Base-by-base conservation (phyloP, 202 grass and related monocot species). In the Tripidium arundinaceum region DNA sequence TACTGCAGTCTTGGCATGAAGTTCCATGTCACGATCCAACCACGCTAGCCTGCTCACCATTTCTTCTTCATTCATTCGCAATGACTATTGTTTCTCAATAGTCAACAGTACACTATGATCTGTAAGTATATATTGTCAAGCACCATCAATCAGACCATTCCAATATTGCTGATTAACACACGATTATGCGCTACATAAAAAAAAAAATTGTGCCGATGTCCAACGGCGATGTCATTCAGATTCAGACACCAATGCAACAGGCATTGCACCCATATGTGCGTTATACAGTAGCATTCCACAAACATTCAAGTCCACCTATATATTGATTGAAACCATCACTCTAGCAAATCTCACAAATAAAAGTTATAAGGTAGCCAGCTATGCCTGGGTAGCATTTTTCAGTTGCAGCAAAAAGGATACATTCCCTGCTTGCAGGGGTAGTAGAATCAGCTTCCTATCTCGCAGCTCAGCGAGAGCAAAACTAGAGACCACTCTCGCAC, bases 1-100 rank as follows among this genome's bases (percentile, higher is more conserved):
- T 89, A 92, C 79, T 96, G 90, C 79, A 4, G 11, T 31, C 83
- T 96, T 11, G 83, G 90, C 21, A 25, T 86, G 69, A 92, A 76
- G 67, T 1, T 92, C 3, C 25, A 36, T 0, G 78, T 88, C 28
- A 3, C 16, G 0, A 68, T 79, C 36, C 37, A 77, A 33, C 11
- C 13, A 58, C 8, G 0, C 36, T 75, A 79, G 58, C 8, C 11
- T 41, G 57, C 11, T 2, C 4, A 14, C 8, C 37, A 2, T n/a
- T 18, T 64, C 12, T 12, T 58, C 9, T 9, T n/a, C 36, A 2
- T 38, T 12, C 37, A 37, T 40, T 12, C 15, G 34, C n/a, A 39
- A 31, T 6, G 25, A 60, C 19, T 36, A 39, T 55, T 55, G 27
- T 52, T 25, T 21, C 36, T 24, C 0, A 8, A 16, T 6, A 18